These are phyloP conservation scores for Cyclotella kingstonii DNA, from an alignment of 108 stramenopile species.

Conservation along the genomic window DNA sequence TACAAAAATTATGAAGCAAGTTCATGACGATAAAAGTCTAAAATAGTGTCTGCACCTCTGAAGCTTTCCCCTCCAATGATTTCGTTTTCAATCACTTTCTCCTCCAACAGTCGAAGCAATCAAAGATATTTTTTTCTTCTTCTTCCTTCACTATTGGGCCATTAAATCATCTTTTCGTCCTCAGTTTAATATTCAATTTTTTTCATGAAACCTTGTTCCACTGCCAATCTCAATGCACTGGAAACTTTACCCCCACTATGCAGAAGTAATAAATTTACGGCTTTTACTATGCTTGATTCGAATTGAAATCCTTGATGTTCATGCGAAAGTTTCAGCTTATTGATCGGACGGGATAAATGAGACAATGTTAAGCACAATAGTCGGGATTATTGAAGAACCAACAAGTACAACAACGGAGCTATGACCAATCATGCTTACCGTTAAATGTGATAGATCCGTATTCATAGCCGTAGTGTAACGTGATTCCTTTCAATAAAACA, in stretches of 20 bases:
- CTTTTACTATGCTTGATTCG: conserved; percentile 49
- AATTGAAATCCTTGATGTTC: conserved; percentile 83
- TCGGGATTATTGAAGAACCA: not conserved
- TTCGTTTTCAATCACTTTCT: not conserved
- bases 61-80: too few relatives aligned
- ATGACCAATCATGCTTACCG: not conserved
- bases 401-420: not conserved
- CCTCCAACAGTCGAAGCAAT: conserved; percentile 16
- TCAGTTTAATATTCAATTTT: too few relatives aligned
- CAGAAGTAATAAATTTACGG: conserved; percentile 40
- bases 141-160: too few relatives aligned
- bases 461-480: conserved; percentile 20
- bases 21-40: too few relatives aligned
- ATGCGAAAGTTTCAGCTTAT: conserved; percentile 56
- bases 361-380: not conserved
- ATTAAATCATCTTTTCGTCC: too few relatives aligned
- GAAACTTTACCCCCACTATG: conserved; percentile 78
- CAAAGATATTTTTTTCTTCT: conserved; percentile 7
- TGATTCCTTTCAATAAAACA: not conserved
- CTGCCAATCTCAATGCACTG: conserved; percentile 58
- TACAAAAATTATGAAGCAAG: too few relatives aligned
- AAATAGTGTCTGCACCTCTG: too few relatives aligned
- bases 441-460: conserved; percentile 18
- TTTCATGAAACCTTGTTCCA: conserved; percentile 22
- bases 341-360: not conserved